A percentile compares a stretch with the other conserved stretches of the same genome.
Evolutionary conservation across 306 rosid species (phyloP).

Genomic region (Lathyrus aphaca): DNA sequence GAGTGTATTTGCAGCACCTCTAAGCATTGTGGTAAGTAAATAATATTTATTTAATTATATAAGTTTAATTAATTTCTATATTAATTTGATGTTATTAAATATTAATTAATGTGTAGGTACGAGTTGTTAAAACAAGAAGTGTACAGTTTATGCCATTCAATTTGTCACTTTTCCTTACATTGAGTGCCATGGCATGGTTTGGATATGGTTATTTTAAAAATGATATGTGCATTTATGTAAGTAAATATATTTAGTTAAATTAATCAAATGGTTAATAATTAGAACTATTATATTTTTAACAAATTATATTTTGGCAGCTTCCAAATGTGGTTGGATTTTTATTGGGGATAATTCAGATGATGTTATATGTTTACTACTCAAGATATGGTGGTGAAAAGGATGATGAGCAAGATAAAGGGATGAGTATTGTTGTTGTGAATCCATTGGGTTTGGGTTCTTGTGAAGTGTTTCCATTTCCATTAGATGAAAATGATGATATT

Average conservation of each 20-base stretch:
- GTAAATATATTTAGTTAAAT: conserved; percentile 25
- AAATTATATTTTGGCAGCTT: conserved; percentile 39
- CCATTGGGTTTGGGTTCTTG: conserved; percentile 23
- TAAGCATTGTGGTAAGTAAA: conserved; percentile 65
- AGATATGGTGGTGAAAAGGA: conserved; percentile 25
- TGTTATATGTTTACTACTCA: conserved; percentile 58
- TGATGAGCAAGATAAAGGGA: neutral
- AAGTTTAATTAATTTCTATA: neutral
- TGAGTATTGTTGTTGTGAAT: conserved; percentile 22
- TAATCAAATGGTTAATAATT: neutral
- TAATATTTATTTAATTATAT: neutral
- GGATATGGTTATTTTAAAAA: conserved; percentile 56
- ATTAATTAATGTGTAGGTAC: conserved; percentile 46
- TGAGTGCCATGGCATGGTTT: conserved; percentile 82
- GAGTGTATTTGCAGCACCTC: conserved; percentile 75
- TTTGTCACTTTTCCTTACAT: conserved; percentile 69
- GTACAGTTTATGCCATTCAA: conserved; percentile 73
- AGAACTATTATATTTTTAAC: neutral
- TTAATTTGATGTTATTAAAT: neutral
- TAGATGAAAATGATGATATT: neutral
- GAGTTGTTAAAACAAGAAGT: conserved; percentile 68
- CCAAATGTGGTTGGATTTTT: conserved; percentile 71
- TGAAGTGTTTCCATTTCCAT: conserved; percentile 43
- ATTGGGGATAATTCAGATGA: conserved; percentile 73
- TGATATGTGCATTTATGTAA: conserved; percentile 69